Base-by-base conservation (phyloP, 2,329 filamentous ascomycete genomes). In the Ascochyta koolunga region DNA sequence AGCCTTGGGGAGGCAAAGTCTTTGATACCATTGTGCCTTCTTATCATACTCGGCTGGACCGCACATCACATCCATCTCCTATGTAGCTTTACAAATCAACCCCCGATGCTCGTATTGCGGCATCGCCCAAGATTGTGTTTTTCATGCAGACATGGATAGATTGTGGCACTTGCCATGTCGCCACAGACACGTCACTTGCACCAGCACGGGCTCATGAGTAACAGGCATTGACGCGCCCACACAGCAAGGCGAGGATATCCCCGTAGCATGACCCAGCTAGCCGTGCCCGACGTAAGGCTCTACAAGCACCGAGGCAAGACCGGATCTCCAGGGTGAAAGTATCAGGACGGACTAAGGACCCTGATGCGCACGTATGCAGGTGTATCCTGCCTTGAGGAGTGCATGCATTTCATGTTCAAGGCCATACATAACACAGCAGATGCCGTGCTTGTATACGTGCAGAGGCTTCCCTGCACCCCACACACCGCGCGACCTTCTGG, bases 1-100 rank as follows among this genome's bases (percentile, higher is more conserved):
- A 27, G 7, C 15, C 36, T 42, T 29, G 16, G n/a, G 32, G 51
- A 32, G 19, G 37, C 39, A 43, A 9, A 37, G 11, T 16, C 37
- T 24, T 56, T 41, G 53, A 54, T 54, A 50, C 35, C 51, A 41
- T 37, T 46, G 46, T 42, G 42, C 42, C 38, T 25, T 56, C 53
- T 46, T 51, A 36, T 42, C 32, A 19, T 35, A 38, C 11, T 43
- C 47, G 53, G 46, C 46, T 56, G 47, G 53, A 46, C 45, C 53
- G 53, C 33, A 32, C 41, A 37, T 27, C 45, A 43, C 8, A 50
- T 37, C 46, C 27, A 33, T 50, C 41, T 50, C 53, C 46, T 50
- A 46, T 51, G 53, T 56, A 50, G 47, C 38, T 24, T 38, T 39
- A 51, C 22, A 40, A 50, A 54, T 54, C 46, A 33, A 50, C 21